Percentiles rank a stretch among this genome's conserved stretches.
Evolutionary conservation across 2,329 filamentous ascomycete species (phyloP).

Genomic region (Colletotrichum lentis): DNA sequence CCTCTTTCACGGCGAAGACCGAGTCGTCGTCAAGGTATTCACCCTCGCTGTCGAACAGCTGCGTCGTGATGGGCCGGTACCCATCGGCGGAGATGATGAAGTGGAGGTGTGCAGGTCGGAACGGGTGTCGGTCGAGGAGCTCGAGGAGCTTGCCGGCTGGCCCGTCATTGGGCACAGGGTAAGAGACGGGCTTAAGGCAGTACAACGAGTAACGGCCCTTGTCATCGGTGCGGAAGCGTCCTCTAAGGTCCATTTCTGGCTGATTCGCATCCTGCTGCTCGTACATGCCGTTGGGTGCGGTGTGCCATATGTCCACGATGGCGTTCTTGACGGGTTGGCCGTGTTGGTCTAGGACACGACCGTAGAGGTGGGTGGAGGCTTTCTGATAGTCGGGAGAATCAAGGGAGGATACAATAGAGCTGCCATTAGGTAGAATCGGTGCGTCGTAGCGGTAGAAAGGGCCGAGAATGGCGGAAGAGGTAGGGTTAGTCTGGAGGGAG

Average conservation of each 20-base stretch:
- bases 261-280: constrained; percentile 79
- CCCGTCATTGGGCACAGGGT: constrained; percentile 52
- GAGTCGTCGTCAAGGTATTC: constrained; percentile 57
- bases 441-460: constrained; percentile 75
- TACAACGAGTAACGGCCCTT: constrained; percentile 71
- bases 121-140: constrained; percentile 46
- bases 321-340: constrained; percentile 64
- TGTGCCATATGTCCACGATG: constrained; percentile 70
- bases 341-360: constrained; percentile 62
- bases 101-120: constrained; percentile 48
- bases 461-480: constrained; percentile 72
- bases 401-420: constrained; percentile 58
- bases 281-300: constrained; percentile 68
- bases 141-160: constrained; percentile 44
- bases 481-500: constrained; percentile 52
- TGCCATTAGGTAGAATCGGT: constrained; percentile 64
- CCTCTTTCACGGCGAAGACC: constrained; percentile 50
- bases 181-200: constrained; percentile 67
- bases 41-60: constrained; percentile 68
- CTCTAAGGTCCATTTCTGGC: constrained; percentile 76
- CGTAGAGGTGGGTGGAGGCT: constrained; percentile 65
- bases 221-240: constrained; percentile 72
- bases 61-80: constrained; percentile 70
- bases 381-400: constrained; percentile 49
- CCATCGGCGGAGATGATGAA: constrained; percentile 55